Conservation (phyloP, 805 yeast genomes). For the Zygoascus biomembranicola region DNA sequence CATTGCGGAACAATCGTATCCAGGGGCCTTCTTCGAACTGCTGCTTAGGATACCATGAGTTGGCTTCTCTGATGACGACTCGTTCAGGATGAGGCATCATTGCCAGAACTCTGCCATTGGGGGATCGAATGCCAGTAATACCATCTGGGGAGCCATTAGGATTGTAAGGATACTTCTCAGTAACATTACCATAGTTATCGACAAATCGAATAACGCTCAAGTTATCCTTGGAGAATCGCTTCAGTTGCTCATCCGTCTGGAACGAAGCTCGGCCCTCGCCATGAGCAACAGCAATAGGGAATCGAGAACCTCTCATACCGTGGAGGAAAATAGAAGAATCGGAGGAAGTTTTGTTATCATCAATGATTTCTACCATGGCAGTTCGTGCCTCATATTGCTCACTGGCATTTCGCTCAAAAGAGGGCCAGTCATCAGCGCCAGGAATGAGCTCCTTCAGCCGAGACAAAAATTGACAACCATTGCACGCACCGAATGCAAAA, state of each 20-base stretch:
- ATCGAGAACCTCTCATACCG: conserved; percentile 85
- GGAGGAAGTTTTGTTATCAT: conserved; percentile 35
- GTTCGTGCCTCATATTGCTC: conserved; percentile 98
- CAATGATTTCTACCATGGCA: conserved; percentile 73
- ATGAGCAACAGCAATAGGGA: conserved; percentile 97
- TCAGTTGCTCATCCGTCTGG: conserved; percentile 36
- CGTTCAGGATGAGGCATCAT: conserved; percentile 99
- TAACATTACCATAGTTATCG: conserved; percentile 81
- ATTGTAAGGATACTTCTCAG: conserved; percentile 83
- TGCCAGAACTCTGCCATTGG: conserved; percentile 91
- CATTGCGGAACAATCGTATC: conserved; percentile 86
- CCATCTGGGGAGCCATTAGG: conserved; percentile 95
- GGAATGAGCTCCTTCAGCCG: conserved; percentile 82
- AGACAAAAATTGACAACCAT: conserved; percentile 94
- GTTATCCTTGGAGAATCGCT: conserved; percentile 38
- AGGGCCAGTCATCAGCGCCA: conserved; percentile 93
- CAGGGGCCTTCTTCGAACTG: conserved; percentile 90
- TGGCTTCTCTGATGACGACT: conserved; percentile 76
- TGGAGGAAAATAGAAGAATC: conserved; percentile 62
- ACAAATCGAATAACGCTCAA: conserved; percentile 70
- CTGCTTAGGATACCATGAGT: conserved; percentile 79
- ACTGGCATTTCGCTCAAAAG: conserved; percentile 80
- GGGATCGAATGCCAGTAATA: conserved; percentile 83
- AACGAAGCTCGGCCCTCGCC: conserved; percentile 95
- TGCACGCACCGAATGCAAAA: conserved; percentile 96